Conservation (phyloP, 2,329 filamentous ascomycete species). For the Arthroderma uncinatum region DNA sequence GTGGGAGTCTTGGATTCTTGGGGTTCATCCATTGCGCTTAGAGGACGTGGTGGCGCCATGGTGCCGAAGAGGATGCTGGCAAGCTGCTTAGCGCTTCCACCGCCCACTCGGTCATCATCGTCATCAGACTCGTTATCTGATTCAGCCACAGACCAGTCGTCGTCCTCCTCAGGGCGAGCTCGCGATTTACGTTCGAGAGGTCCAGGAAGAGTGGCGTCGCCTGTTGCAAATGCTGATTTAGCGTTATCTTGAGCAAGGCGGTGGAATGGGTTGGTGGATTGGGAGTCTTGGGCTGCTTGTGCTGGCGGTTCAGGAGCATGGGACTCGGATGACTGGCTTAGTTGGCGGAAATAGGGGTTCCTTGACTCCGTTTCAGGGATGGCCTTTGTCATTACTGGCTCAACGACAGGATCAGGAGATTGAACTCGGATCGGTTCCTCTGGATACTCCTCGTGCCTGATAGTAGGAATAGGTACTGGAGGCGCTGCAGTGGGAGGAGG, state of each 20-base stretch:
- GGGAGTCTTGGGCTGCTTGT: conserved; percentile 39
- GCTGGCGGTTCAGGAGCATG: conserved; percentile 37
- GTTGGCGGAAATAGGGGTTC: conserved; percentile 89
- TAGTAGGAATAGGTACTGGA: conserved; percentile 17
- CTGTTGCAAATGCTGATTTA: conserved; percentile 42
- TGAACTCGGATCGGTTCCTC: background rate
- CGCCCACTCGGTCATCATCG: conserved; percentile 68
- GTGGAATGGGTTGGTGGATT: conserved; percentile 94
- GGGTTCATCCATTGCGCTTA: conserved; percentile 66
- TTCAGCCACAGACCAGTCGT: conserved; percentile 74
- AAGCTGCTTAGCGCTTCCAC: conserved; percentile 76
- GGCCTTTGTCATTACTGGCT: conserved; percentile 25
- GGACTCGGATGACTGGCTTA: conserved; percentile 53
- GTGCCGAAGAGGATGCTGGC: conserved; percentile 93
- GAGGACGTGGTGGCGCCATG: conserved; percentile 82
- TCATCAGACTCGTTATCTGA: conserved; percentile 62
- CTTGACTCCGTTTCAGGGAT: conserved; percentile 65
- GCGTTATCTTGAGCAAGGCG: conserved; percentile 51
- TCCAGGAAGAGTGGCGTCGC: conserved; percentile 23
- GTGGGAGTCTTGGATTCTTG: conserved; percentile 36
- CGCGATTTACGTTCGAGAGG: conserved; percentile 41
- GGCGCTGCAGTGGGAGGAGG: conserved; percentile 23
- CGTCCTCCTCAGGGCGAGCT: conserved; percentile 49
- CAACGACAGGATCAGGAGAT: conserved; percentile 31
- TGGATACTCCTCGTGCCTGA: conserved; percentile 7